A percentile compares a stretch with the other conserved stretches of the same genome.
phyloP scores from a whole-genome alignment of 345 rosid species.

The Acer negundo region DNA sequence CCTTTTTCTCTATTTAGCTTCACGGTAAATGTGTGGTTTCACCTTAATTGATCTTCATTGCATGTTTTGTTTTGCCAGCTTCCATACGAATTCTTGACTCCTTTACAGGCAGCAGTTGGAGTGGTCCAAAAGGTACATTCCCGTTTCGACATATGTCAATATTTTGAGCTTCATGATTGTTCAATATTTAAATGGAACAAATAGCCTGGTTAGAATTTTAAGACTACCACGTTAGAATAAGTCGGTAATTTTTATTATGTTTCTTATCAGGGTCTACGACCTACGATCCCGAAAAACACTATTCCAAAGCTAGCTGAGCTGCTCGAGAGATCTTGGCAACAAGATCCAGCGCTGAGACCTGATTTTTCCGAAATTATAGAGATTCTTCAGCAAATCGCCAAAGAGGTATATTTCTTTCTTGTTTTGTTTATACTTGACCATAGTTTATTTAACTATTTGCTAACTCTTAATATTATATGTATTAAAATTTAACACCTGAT shows the following conservation, averaged over 20 bases:
- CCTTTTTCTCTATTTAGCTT: background rate
- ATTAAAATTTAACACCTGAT: background rate
- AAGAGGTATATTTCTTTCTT: slow-evolving; percentile 56
- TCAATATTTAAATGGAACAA: background rate
- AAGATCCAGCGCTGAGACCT: slow-evolving; percentile 85
- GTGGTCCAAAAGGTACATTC: slow-evolving; percentile 88
- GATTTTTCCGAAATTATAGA: slow-evolving; percentile 78
- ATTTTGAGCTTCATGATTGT: background rate
- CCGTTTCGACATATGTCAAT: background rate
- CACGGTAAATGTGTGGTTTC: background rate
- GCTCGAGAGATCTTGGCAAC: slow-evolving; percentile 81
- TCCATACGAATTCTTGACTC: slow-evolving; percentile 92
- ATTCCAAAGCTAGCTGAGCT: slow-evolving; percentile 66
- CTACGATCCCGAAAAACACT: slow-evolving; percentile 70
- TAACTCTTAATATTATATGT: too few species aligned
- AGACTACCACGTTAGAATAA: background rate
- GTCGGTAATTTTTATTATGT: slow-evolving; percentile 9
- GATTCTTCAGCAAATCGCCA: slow-evolving; percentile 63
- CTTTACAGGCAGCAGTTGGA: slow-evolving; percentile 96
- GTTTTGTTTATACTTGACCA: background rate
- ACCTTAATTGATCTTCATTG: background rate
- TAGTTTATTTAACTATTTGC: background rate
- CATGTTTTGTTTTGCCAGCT: slow-evolving; percentile 56
- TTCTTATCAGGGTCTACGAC: slow-evolving; percentile 67
- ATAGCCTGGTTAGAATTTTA: background rate